Base-by-base conservation (phyloP, 129 eudicot genomes). In the Pulicaria dysenterica region DNA sequence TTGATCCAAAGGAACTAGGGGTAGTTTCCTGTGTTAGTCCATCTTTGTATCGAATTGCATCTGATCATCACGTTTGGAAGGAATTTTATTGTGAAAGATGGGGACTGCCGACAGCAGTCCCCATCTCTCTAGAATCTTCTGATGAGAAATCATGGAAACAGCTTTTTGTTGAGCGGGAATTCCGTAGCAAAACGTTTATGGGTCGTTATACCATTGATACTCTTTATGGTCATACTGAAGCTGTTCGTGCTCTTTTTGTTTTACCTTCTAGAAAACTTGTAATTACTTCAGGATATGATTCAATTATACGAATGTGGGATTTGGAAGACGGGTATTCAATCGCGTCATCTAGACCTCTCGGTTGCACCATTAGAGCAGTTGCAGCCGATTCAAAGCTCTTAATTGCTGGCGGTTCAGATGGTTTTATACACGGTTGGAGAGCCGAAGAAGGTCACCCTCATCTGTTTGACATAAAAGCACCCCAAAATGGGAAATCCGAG, bases 41-140 rank as follows among this genome's bases (percentile, higher is more conserved):
- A 34, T 71, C 74, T 59, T 77, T 94, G 24, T 86, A 83, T 77
- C 75, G 76, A 67, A 80, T 90, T 37, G 89, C 96, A 45, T 86
- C 99, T 2, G 97, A 94, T 37, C 97, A 90, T 49, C 81, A 84
- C 73, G 94, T 79, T 58, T 94, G 99, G 99, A 94, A 90, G 77
- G 82, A 86, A 50, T 94, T 85, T 57, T 94, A 94, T 69, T 84
- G 85, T 67, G 97, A 94, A 86, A 86, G 97, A 81, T 94, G 99
- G 99, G 99, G 96, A 8, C 87, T 82, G 7, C 95, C 96, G 3
- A 84, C 93, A 0, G 58, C 79, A 36, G 73, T 68, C 51, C 62
- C 82, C 9, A 42, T 59, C 64, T 67, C 82, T 24, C 15, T 76
- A 13, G 87, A 68, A 17, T 60, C 11, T 73, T 53, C 83, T 0